Base-by-base conservation (phyloP, 768 basidiomycete species). In the Hydnum rufescens region DNA sequence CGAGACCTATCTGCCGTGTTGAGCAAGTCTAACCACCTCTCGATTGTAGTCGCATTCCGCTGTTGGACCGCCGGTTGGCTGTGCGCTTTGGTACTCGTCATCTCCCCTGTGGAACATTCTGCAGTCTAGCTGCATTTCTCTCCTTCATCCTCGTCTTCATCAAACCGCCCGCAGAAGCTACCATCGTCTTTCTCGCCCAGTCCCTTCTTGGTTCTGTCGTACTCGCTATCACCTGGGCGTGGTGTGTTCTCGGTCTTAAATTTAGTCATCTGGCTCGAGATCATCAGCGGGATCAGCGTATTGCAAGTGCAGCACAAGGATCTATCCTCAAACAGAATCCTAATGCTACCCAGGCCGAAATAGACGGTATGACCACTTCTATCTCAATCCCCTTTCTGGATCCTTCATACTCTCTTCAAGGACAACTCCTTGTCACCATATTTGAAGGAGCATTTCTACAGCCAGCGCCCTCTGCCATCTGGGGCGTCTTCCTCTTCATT, bases 281-380 rank as follows among this genome's bases (percentile, higher is more conserved):
- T 19, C 4, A n/a, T 16, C 18, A 16, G 5, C 39, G 36, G 26
- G 53, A 53, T 29, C 47, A 50, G 25, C 8, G 3, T 23, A 53
- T 42, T 1, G 32, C 29, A 19, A 30, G 22, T 16, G 13, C 5
- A 19, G 25, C 34, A 22, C 39, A 49, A n/a, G 26, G 29, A 4
- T 30, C 53, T 30, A 49, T 53, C 18, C 39, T 30, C 25, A 28
- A 8, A 25, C 49, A 49, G 29, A 39, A 53, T 46, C 53, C 53
- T n/a, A 29, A 53, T 42, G n/a, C 32, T 13, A 42, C 39, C 8
- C 43, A 30, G 3, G 53, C 26, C 26, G 29, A 53, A 29, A 53
- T 53, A n/a, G 53, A 53, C 47, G 53, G 52, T 53, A 16, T 26
- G 31, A n/a, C n/a, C n/a, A n/a, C n/a, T n/a, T n/a, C n/a, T n/a